These are phyloP conservation scores for Pythium phragmitis DNA, from an alignment of 352 stramenopile genomes.

Conservation along the genomic window DNA sequence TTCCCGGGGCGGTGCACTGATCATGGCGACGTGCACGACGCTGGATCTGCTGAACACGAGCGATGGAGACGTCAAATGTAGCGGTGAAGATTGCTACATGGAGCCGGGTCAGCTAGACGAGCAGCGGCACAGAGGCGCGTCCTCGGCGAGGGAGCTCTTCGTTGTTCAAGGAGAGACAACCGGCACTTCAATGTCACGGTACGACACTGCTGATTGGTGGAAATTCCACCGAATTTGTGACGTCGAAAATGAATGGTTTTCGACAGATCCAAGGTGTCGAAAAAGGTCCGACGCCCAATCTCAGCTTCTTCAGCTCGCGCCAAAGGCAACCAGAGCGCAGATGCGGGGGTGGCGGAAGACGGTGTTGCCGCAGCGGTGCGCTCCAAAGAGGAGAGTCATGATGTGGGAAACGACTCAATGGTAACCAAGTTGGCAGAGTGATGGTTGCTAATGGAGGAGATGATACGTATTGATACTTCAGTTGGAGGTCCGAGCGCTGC, in stretches of 20 bases:
- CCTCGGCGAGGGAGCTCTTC: conserved; percentile 8
- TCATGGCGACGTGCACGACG: conserved; percentile 8
- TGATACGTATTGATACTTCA: neutral
- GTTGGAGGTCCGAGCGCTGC: conserved; percentile 32
- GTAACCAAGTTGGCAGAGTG: neutral
- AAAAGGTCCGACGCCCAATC: neutral
- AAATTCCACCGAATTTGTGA: neutral
- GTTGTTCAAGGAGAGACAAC: conserved; percentile 12
- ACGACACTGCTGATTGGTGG: conserved; percentile 4
- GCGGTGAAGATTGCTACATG: neutral
- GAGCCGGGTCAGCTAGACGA: neutral
- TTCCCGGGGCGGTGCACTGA: neutral
- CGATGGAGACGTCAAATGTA: neutral
- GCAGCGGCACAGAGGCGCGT: neutral
- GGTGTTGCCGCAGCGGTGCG: neutral
- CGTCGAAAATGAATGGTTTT: conserved; percentile 7
- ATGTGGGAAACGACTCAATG: neutral
- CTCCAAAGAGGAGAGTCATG: neutral
- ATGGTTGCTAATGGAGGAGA: too few species aligned
- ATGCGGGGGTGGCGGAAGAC: neutral
- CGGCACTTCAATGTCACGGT: conserved; percentile 20
- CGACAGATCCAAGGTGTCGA: conserved; percentile 11
- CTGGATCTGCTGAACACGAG: conserved; percentile 20
- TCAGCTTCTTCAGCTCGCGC: conserved; percentile 14
- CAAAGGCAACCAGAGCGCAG: conserved; percentile 10